These are phyloP conservation scores for Boletus smithii DNA, from an alignment of 1,284 basidiomycete species.

Conservation along the genomic window DNA sequence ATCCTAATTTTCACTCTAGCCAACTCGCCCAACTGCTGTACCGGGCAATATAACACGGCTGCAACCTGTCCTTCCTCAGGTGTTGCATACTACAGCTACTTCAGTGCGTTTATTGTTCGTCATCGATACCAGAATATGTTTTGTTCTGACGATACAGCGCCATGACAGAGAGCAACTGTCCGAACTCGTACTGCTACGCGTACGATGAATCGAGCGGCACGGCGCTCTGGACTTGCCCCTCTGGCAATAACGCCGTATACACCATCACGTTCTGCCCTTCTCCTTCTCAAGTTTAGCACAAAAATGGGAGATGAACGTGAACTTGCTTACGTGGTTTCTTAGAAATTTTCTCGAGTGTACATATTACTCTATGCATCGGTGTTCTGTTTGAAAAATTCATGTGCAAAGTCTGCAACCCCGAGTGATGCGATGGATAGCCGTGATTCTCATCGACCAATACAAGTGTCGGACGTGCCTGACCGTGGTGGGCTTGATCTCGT, in stretches of 20 bases:
- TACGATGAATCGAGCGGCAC: constrained; percentile 44
- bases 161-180: constrained; percentile 37
- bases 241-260: constrained; percentile 30
- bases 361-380: neutral
- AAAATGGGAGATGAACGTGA: neutral
- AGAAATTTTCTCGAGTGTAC: neutral
- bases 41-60: constrained; percentile 39
- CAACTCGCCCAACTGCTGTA: constrained; percentile 36
- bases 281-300: constrained; percentile 24
- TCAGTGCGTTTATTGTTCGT: constrained; percentile 35
- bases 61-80: constrained; percentile 43
- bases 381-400: neutral
- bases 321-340: too few relatives aligned
- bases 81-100: constrained; percentile 45
- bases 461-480: too few relatives aligned
- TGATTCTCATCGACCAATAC: too few relatives aligned
- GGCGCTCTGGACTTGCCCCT: constrained; percentile 40
- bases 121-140: neutral
- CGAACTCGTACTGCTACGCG: constrained; percentile 45
- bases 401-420: too few relatives aligned
- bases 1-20: constrained; percentile 18
- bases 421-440: too few relatives aligned
- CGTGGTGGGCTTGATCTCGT: too few relatives aligned
- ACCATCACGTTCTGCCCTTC: constrained; percentile 44
- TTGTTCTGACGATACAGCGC: constrained; percentile 1